These are phyloP conservation scores for Naganishia cerealis DNA, from an alignment of 1,284 basidiomycete species.

Conservation along the genomic window DNA sequence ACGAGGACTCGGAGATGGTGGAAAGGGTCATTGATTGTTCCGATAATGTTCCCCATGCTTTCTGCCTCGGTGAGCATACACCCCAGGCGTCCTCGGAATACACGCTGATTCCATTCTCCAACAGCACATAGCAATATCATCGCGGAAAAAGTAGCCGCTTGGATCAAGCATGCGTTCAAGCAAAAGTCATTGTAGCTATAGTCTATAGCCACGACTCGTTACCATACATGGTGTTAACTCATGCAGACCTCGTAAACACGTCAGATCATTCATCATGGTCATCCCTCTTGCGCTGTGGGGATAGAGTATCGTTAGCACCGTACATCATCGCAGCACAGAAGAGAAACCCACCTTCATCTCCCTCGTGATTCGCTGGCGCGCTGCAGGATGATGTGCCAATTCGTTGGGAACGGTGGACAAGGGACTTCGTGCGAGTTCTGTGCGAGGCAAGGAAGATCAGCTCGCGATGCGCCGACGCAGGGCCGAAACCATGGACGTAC, in stretches of 20 bases:
- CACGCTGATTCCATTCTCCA: background rate
- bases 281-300: slow-evolving; percentile 36
- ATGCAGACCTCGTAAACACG: background rate
- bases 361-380: slow-evolving; percentile 79
- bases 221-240: background rate
- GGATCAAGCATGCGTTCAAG: slow-evolving; percentile 29
- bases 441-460: slow-evolving; percentile 31
- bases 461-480: slow-evolving; percentile 13
- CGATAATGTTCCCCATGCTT: slow-evolving; percentile 38
- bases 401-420: slow-evolving; percentile 84
- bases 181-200: slow-evolving; percentile 19
- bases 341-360: slow-evolving; percentile 70
- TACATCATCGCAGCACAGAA: background rate
- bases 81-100: background rate
- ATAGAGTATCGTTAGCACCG: background rate
- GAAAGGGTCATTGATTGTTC: slow-evolving; percentile 28
- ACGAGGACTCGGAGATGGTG: slow-evolving; percentile 2
- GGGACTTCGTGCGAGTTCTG: slow-evolving; percentile 85
- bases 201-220: background rate
- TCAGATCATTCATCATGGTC: slow-evolving; percentile 33
- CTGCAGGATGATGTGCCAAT: slow-evolving; percentile 82
- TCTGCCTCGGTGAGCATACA: slow-evolving; percentile 36
- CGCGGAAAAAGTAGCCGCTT: slow-evolving; percentile 32
- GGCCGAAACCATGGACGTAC: slow-evolving; percentile 27
- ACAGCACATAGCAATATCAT: slow-evolving; percentile 34